Conservation (phyloP, 1,139 yeast genomes). For the Maudiozyma humilis region DNA sequence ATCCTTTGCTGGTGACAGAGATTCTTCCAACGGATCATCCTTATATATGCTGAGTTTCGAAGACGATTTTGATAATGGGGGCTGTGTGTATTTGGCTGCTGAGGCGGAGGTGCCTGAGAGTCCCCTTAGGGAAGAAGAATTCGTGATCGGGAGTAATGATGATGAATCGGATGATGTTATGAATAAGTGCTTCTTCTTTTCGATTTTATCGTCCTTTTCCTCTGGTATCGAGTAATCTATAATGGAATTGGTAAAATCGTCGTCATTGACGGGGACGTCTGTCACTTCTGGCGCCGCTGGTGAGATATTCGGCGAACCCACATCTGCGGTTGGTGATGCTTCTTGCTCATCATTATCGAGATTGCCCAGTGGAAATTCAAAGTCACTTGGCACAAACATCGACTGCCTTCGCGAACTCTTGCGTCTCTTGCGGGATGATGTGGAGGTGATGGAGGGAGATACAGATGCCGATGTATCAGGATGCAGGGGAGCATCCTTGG, state of each 20-base stretch:
- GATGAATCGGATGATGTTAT: neutral
- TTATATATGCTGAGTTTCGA: slow-evolving; percentile 21
- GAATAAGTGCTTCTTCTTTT: neutral
- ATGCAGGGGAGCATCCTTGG: neutral
- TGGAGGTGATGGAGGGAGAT: slow-evolving; percentile 1
- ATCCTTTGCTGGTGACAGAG: neutral
- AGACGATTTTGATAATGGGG: slow-evolving; percentile 10
- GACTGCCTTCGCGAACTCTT: slow-evolving; percentile 36
- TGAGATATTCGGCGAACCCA: neutral
- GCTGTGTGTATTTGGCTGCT: too few species aligned
- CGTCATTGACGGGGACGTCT: slow-evolving; percentile 9
- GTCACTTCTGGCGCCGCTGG: neutral
- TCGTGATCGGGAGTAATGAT: neutral
- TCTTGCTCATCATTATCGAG: neutral
- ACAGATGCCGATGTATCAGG: neutral
- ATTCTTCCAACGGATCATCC: slow-evolving; percentile 8
- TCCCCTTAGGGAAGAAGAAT: neutral
- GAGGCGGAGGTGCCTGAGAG: too few species aligned
- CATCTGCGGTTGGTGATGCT: neutral
- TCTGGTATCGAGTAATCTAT: slow-evolving; percentile 31
- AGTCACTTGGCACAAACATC: slow-evolving; percentile 31
- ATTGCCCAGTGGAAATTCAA: slow-evolving; percentile 12
- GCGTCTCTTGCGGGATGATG: slow-evolving; percentile 25
- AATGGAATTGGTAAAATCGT: slow-evolving; percentile 23
- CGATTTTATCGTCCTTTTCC: slow-evolving; percentile 10